Conservation (phyloP, 2,329 filamentous ascomycete genomes). For the Exophiala spinifera region DNA sequence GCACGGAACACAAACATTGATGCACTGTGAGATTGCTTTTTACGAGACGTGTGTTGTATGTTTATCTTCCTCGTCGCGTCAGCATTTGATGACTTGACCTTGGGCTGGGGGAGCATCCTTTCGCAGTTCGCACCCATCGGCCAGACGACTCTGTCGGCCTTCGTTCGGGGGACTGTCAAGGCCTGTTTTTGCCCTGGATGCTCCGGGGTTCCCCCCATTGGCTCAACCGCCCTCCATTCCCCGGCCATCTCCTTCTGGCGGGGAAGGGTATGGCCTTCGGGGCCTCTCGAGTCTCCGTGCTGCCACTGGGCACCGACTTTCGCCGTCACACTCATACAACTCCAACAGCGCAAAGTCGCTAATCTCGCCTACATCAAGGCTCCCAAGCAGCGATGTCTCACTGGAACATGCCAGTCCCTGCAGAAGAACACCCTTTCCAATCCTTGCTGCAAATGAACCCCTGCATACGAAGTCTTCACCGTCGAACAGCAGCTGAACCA, state of each 20-base stretch:
- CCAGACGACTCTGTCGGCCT: constrained; percentile 1
- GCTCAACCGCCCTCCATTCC: neutral
- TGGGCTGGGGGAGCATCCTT: too few relatives aligned
- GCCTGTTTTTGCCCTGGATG: neutral
- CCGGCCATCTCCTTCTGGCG: neutral
- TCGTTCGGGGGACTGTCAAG: neutral
- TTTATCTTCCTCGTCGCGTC: neutral
- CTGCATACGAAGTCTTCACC: neutral
- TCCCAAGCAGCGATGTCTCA: too few relatives aligned
- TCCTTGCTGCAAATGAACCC: neutral
- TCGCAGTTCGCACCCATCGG: too few relatives aligned
- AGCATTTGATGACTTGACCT: neutral
- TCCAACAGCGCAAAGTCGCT: too few relatives aligned
- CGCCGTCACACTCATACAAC: too few relatives aligned
- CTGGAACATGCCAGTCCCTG: too few relatives aligned
- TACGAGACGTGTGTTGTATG: neutral
- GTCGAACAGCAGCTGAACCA: neutral
- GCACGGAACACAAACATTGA: neutral
- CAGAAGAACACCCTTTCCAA: neutral
- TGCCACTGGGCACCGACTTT: too few relatives aligned
- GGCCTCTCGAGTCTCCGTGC: too few relatives aligned
- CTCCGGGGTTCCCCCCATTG: too few relatives aligned
- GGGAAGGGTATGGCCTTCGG: too few relatives aligned
- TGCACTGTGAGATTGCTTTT: neutral
- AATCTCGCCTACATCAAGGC: too few relatives aligned